A percentile compares a stretch with the other conserved stretches of the same genome.
Conservation (phyloP, 257 asterid genomes). For the Nicotiana undulata region DNA sequence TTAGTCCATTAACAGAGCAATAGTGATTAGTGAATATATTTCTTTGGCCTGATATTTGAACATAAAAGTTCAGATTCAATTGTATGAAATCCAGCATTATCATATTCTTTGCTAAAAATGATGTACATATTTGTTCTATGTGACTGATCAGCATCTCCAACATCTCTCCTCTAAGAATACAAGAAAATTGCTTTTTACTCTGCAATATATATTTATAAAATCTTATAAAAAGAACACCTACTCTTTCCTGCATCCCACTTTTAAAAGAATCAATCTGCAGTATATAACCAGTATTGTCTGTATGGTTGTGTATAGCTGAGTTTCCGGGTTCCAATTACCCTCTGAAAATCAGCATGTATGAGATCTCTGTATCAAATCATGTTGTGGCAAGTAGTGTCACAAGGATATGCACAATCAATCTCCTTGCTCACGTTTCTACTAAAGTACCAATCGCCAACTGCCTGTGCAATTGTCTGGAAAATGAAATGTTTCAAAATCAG, state of each 20-base stretch:
- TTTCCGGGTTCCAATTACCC: slow-evolving; percentile 7
- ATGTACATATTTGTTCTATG: neutral
- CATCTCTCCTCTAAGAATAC: neutral
- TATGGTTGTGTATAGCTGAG: slow-evolving; percentile 7
- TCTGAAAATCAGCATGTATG: neutral
- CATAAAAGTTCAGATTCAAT: neutral
- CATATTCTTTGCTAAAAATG: neutral
- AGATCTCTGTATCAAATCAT: slow-evolving; percentile 23
- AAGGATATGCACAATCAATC: slow-evolving; percentile 91
- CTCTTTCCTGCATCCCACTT: neutral
- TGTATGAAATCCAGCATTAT: neutral
- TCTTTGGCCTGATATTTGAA: neutral
- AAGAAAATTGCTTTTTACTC: neutral
- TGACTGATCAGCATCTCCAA: neutral
- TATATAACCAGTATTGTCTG: neutral
- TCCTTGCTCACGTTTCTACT: slow-evolving; percentile 53
- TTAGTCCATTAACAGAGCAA: neutral
- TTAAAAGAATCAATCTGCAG: neutral
- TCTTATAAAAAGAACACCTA: neutral
- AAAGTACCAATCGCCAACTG: slow-evolving; percentile 99
- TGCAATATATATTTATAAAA: neutral
- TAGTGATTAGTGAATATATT: neutral
- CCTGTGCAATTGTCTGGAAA: slow-evolving; percentile 66
- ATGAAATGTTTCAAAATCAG: neutral
- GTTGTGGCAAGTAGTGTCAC: slow-evolving; percentile 67